A percentile compares a stretch with the other conserved stretches of the same genome.
Evolutionary conservation across 2,329 filamentous ascomycete species (phyloP).

Genomic region (Fusarium chlamydosporum): DNA sequence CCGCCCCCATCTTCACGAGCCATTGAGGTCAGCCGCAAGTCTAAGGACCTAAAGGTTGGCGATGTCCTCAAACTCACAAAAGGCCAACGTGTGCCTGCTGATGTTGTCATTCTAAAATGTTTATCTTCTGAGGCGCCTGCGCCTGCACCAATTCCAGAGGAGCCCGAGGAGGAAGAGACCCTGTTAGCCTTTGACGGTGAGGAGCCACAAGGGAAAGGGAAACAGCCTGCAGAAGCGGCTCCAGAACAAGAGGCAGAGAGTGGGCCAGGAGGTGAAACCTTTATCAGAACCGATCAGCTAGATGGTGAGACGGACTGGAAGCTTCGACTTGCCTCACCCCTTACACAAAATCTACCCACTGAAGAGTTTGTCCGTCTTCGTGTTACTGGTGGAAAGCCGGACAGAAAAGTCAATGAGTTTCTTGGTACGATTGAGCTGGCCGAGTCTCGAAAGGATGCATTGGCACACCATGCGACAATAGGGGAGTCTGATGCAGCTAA

Average conservation of each 20-base stretch:
- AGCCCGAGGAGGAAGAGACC: constrained; percentile 57
- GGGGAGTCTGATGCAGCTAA: constrained; percentile 59
- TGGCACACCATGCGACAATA: constrained; percentile 58
- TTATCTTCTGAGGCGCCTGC: constrained; percentile 68
- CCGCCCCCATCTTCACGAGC: constrained; percentile 64
- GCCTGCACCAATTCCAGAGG: constrained; percentile 52
- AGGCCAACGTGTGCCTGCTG: constrained; percentile 92
- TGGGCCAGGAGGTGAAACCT: constrained; percentile 83
- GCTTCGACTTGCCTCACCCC: constrained; percentile 84
- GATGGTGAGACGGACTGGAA: constrained; percentile 99
- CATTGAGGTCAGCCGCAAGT: constrained; percentile 81
- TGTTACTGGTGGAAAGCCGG: constrained; percentile 89
- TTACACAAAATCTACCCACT: constrained; percentile 83
- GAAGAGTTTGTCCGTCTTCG: constrained; percentile 78
- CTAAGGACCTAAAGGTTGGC: constrained; percentile 90
- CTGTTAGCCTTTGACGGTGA: constrained; percentile 61
- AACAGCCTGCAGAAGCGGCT: constrained; percentile 52
- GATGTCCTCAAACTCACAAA: constrained; percentile 95
- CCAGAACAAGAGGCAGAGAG: constrained; percentile 52
- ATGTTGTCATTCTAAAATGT: constrained; percentile 93
- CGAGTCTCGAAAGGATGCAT: constrained; percentile 66
- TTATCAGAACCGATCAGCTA: constrained; percentile 96
- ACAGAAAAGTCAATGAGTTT: constrained; percentile 95
- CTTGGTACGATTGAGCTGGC: constrained; percentile 86
- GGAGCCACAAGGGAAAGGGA: constrained; percentile 54